Evolutionary conservation across 2,329 filamentous ascomycete species (phyloP).

Genomic region (Herpotrichia juniperi): DNA sequence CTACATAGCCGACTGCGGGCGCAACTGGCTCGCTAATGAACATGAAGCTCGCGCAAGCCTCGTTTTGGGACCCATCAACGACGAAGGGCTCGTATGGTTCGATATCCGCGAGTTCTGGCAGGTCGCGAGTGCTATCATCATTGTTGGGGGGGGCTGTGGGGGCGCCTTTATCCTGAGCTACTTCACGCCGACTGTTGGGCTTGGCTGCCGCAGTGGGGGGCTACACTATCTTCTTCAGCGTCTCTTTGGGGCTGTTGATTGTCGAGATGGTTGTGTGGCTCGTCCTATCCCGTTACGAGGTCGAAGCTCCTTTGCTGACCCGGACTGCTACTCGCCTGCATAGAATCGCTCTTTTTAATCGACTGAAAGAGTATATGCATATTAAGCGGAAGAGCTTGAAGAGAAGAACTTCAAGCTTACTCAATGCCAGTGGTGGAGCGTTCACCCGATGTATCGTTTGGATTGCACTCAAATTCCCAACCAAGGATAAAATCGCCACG

Average conservation of each 20-base stretch:
- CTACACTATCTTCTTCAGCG: constrained; percentile 50
- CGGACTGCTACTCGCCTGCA: constrained; percentile 19
- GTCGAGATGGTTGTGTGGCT: constrained; percentile 48
- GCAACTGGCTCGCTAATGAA: too few species aligned
- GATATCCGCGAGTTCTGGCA: constrained; percentile 54
- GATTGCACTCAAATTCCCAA: constrained; percentile 9
- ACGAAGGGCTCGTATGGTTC: constrained; percentile 49
- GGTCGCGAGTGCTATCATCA: constrained; percentile 42
- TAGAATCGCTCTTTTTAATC: constrained; percentile 14
- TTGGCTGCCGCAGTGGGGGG: constrained; percentile 52
- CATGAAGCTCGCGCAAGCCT: constrained; percentile 40
- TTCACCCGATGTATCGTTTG: constrained; percentile 12
- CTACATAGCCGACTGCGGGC: constrained; percentile 41
- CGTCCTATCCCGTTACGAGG: constrained; percentile 22
- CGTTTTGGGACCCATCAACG: constrained; percentile 41
- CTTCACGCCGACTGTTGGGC: constrained; percentile 54
- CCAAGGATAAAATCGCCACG: constrained; percentile 5
- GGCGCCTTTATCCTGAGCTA: constrained; percentile 51
- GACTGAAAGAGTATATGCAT: constrained; percentile 14
- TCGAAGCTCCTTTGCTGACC: constrained; percentile 17
- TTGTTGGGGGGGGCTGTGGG: constrained; percentile 43
- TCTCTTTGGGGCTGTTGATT: constrained; percentile 42
- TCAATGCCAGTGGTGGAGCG: constrained; percentile 10
- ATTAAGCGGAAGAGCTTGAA: constrained; percentile 16
- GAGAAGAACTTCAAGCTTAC: constrained; percentile 6